Conservation (phyloP, 768 basidiomycete genomes). For the Boletus coccyginus region DNA sequence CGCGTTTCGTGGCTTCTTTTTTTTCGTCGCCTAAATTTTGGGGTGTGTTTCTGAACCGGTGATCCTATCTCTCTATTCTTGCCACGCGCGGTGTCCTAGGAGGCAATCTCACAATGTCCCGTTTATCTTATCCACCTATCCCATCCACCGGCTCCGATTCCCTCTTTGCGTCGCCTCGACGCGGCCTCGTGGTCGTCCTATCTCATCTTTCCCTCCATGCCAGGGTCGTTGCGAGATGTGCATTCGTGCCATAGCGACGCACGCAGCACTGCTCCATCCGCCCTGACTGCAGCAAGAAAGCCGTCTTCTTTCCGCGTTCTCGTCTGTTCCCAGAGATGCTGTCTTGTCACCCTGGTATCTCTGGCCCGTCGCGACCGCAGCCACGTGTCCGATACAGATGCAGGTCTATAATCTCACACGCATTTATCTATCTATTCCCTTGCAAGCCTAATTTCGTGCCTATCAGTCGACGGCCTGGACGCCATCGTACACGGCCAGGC, state of each 20-base stretch:
- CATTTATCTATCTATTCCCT: constrained; percentile 1
- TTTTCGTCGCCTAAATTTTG: constrained; percentile 29
- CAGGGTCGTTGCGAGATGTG: constrained; percentile 5
- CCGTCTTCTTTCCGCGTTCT: not conserved
- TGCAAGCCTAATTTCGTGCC: constrained; percentile 5
- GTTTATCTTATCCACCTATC: not conserved
- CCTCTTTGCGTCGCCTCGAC: too few species aligned
- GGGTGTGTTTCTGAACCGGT: constrained; percentile 17
- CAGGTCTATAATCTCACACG: not conserved
- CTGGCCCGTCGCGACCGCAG: not conserved
- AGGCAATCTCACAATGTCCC: constrained; percentile 7
- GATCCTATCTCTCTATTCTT: not conserved
- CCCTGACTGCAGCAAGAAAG: constrained; percentile 6
- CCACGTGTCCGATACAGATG: not conserved
- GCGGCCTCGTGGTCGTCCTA: too few species aligned
- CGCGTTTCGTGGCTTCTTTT: not conserved
- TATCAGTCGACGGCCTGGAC: constrained; percentile 73
- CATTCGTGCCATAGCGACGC: too few species aligned
- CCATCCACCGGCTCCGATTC: not conserved
- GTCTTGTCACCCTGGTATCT: not conserved
- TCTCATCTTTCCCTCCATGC: too few species aligned
- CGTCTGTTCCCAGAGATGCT: constrained; percentile 4
- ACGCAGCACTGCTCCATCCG: too few species aligned
- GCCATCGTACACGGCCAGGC: constrained; percentile 80
- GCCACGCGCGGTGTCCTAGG: constrained; percentile 34